Evolutionary conservation across 2,329 filamentous ascomycete genomes (phyloP).

Genomic region (Penicillium olsonii): DNA sequence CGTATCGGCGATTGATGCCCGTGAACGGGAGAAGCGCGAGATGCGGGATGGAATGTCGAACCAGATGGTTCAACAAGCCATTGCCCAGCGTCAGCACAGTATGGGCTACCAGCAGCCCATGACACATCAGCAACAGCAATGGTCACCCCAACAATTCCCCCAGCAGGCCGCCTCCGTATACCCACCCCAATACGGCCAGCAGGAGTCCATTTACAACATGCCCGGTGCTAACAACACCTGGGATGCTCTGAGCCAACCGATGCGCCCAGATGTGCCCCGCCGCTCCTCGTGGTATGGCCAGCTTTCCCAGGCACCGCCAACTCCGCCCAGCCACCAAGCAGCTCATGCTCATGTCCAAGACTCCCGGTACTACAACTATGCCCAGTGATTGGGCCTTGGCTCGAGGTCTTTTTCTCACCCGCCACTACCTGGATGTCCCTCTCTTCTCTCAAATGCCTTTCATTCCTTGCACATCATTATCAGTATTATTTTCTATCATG

Average conservation of each 20-base stretch:
- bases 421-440: conserved; percentile 1
- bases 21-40: conserved; percentile 75
- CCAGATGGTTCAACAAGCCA: conserved; percentile 71
- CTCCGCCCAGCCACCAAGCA: conserved; percentile 28
- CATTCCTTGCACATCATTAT: conserved; percentile 5
- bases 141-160: conserved; percentile 3
- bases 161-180: conserved; percentile 21
- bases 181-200: conserved; percentile 19
- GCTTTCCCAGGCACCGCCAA: conserved; percentile 24
- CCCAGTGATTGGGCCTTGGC: conserved; percentile 8
- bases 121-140: conserved; percentile 35
- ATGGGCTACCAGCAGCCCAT: conserved; percentile 45
- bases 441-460: not conserved
- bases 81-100: conserved; percentile 66
- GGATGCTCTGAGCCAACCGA: conserved; percentile 38
- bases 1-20: conserved; percentile 75
- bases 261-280: conserved; percentile 33
- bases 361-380: conserved; percentile 26
- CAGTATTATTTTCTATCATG: conserved; percentile 6
- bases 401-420: not conserved
- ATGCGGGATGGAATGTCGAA: conserved; percentile 70
- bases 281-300: conserved; percentile 37
- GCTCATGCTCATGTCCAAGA: conserved; percentile 30
- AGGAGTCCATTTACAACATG: conserved; percentile 37
- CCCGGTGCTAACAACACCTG: conserved; percentile 39